Evolutionary conservation across 768 basidiomycete species (phyloP).

Genomic region (Boletus fagicola): DNA sequence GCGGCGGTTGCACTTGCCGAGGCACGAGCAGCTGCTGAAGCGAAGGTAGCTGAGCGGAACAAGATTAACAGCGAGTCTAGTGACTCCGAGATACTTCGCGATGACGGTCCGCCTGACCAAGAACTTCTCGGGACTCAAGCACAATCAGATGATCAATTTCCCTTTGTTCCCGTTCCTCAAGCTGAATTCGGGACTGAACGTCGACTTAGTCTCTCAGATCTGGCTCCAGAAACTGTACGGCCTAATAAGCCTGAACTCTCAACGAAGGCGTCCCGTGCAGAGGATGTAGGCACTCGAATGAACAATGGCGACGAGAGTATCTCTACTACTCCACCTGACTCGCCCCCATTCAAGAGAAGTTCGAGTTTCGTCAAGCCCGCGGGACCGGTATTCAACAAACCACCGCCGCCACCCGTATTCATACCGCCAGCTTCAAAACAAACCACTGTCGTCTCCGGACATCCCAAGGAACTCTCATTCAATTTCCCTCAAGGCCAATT

Average conservation of each 20-base stretch:
- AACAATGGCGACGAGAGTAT: constrained; percentile 35
- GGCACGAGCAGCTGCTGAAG: constrained; percentile 64
- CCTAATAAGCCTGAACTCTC: constrained; percentile 14
- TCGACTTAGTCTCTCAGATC: constrained; percentile 59
- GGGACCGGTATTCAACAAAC: constrained; percentile 62
- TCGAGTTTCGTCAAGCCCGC: constrained; percentile 34
- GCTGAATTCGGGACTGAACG: constrained; percentile 22
- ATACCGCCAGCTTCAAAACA: constrained; percentile 25
- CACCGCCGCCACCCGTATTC: constrained; percentile 31
- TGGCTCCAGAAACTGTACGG: constrained; percentile 43
- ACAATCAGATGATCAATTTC: constrained; percentile 1
- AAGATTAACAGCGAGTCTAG: constrained; percentile 39
- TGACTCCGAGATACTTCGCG: constrained; percentile 28
- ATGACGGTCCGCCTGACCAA: constrained; percentile 8
- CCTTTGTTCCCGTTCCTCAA: background rate
- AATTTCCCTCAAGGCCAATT: constrained; percentile 40
- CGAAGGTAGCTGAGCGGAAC: constrained; percentile 63
- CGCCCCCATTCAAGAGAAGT: constrained; percentile 41
- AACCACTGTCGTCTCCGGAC: constrained; percentile 1
- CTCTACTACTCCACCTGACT: constrained; percentile 58
- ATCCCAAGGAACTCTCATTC: constrained; percentile 33
- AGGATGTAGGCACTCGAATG: constrained; percentile 4
- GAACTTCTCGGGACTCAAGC: background rate
- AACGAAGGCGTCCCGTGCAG: constrained; percentile 17
- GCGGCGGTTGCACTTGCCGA: constrained; percentile 59